Evolutionary conservation across 192 early-diverging fungal genomes (phyloP).

Genomic region (Podila epicladia): DNA sequence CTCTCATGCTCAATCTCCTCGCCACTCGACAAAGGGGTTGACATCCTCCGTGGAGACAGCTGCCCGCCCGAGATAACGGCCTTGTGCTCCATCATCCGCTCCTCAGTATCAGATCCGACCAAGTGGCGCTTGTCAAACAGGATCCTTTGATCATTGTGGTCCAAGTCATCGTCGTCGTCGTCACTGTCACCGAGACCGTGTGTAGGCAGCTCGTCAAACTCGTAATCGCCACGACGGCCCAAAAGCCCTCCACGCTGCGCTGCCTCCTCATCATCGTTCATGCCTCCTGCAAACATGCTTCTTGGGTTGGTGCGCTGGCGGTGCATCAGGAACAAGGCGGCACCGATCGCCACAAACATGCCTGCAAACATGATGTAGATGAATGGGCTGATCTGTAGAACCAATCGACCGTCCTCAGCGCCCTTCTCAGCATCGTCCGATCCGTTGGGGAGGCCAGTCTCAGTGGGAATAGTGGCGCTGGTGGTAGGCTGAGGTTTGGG

Average conservation of each 20-base stretch:
- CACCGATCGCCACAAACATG: conserved; percentile 51
- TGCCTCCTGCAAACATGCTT: conserved; percentile 21
- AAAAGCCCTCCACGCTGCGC: conserved; percentile 42
- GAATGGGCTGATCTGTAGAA: conserved; percentile 32
- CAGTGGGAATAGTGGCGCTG: conserved; percentile 10
- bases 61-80: not conserved
- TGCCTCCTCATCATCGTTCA: conserved; percentile 37
- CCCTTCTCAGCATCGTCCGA: not conserved
- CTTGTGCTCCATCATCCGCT: conserved; percentile 10
- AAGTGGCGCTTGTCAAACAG: conserved; percentile 40
- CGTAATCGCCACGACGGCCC: conserved; percentile 46
- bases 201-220: conserved; percentile 46
- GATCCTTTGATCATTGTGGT: conserved; percentile 16
- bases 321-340: conserved; percentile 40
- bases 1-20: conserved; percentile 50
- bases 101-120: not conserved
- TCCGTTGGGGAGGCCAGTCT: conserved; percentile 15
- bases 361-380: conserved; percentile 50
- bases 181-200: conserved; percentile 41
- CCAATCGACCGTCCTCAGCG: not conserved
- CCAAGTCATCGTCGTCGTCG: conserved; percentile 23
- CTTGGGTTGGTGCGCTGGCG: conserved; percentile 42
- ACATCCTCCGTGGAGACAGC: not conserved
- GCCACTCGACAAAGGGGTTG: conserved; percentile 39
- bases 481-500: conserved; percentile 31